Base-by-base conservation (phyloP, 345 rosid species). In the Balakata baccata region DNA sequence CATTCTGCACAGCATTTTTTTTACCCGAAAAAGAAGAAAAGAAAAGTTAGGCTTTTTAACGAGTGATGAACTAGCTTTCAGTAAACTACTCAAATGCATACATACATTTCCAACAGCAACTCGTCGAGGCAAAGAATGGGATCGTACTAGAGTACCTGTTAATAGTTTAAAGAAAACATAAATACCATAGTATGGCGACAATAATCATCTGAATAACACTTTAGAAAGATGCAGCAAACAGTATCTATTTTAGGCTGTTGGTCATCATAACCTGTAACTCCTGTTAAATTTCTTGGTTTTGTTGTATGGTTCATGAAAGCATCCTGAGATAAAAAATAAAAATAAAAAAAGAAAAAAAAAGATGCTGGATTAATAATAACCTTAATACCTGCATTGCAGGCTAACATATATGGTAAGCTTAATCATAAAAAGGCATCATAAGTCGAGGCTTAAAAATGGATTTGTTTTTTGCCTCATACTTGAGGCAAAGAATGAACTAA, bases 1-100 rank as follows among this genome's bases (percentile, higher is more conserved):
- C 66, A 78, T 73, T 76, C 94, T 92, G 92, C 82, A 59, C 0
- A 64, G n/a, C 72, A 77, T 25, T 75, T 72, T 68, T 75, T 72
- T 68, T 58, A 6, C 1, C 50, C 18, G 1, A 53, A 18, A 53
- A 37, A 37, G 5, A 34, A 17, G 11, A 13, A 64, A n/a, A 41
- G 63, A 50, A 63, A 61, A 43, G 29, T 80, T 68, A 71, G 43
- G 49, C 58, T 46, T 64, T 38, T 64, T 38, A 75, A 66, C 50
- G 39, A 18, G 20, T 58, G 71, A 62, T 10, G 53, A 75, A 65
- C 56, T 37, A 73, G 47, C 13, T 50, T 46, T 49, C 66, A 59
- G 11, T 18, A 69, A 73, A 57, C 22, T 23, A 71, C 61, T 45
- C 23, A 70, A 13, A 69, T 46, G 72, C 56, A 79, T n/a, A 51